These are phyloP conservation scores for Colletotrichum phormii DNA, from an alignment of 2,329 filamentous ascomycete genomes.

Conservation along the genomic window DNA sequence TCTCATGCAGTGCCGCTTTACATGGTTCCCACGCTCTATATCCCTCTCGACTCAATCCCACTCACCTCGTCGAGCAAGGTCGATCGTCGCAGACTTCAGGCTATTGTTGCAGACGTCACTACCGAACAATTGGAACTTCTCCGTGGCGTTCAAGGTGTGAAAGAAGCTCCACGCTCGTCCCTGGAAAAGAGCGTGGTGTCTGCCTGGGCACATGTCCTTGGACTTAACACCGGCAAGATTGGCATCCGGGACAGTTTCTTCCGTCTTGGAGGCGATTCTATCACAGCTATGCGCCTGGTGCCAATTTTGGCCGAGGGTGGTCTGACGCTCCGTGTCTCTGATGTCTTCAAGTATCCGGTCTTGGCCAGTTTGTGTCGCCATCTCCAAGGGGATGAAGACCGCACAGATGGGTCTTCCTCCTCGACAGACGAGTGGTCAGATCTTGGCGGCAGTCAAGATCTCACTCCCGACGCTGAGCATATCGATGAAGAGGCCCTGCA, in stretches of 20 bases:
- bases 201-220: background rate
- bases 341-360: background rate
- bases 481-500: background rate
- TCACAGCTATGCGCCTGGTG: background rate
- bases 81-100: conserved; percentile 31
- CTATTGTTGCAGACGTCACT: background rate
- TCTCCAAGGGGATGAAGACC: background rate
- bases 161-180: background rate
- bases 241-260: conserved; percentile 10
- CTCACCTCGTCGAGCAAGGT: conserved; percentile 38
- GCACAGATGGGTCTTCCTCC: background rate
- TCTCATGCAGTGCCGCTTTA: conserved; percentile 34
- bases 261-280: background rate
- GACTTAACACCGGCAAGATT: background rate
- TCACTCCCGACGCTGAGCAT: background rate
- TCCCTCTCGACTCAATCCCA: conserved; percentile 39
- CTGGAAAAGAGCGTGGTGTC: background rate
- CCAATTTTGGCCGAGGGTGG: background rate
- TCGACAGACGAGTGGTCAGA: background rate
- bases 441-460: background rate
- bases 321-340: background rate
- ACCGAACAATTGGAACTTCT: background rate
- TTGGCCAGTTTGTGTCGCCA: background rate
- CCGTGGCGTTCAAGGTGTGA: background rate
- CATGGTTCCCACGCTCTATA: conserved; percentile 39